Base-by-base conservation (phyloP, 2,329 filamentous ascomycete species). In the Didymella keratinophila region DNA sequence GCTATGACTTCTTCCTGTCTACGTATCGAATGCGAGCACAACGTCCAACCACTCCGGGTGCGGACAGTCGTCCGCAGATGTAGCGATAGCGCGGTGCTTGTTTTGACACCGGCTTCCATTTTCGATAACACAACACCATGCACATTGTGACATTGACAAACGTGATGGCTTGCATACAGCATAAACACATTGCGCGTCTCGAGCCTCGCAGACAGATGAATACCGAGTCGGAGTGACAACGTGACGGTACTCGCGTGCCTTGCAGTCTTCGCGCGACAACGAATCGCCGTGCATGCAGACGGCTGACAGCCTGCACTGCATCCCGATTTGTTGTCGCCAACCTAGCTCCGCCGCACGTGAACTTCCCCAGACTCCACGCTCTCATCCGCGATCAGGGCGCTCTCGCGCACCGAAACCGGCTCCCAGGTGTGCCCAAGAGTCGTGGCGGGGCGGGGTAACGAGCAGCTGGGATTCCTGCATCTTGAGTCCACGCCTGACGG, bases 381-480 rank as follows among this genome's bases (percentile, higher is more conserved):
- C 43, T 43, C 48, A 36, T 52, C 43, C 54, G 47, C 42, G 21
- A 14, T 18, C 39, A 16, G 42, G 36, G 10, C 45, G 20, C 25
- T 9, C 47, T 25, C 23, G 23, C 23, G 23, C 43, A 39, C 44
- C 36, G 28, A 57, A 43, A 1, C 30, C 28, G n/a, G 21, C 36
- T 48, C 44, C 49, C 43, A 42, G n/a, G 25, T 14, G 18, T 21
- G 27, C 5, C 46, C 57, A 54, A 54, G 48, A 28, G 11, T 25
- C 37, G 55, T 57, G 56, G 59, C 50, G 50, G 36, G 34, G 62
- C 62, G 56, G 59, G 59, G 59, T 61, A 52, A 44, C 50, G 30
- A 39, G 51, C 45, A 52, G 32, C 47, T 28, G 46, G 36, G 50
- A 46, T 28, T 28, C 12, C 41, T n/a, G 54, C 27, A 51, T 44